A percentile compares a stretch with the other conserved stretches of the same genome.
Conservation (phyloP, 352 stramenopile species). For the Pythium periplocum region DNA sequence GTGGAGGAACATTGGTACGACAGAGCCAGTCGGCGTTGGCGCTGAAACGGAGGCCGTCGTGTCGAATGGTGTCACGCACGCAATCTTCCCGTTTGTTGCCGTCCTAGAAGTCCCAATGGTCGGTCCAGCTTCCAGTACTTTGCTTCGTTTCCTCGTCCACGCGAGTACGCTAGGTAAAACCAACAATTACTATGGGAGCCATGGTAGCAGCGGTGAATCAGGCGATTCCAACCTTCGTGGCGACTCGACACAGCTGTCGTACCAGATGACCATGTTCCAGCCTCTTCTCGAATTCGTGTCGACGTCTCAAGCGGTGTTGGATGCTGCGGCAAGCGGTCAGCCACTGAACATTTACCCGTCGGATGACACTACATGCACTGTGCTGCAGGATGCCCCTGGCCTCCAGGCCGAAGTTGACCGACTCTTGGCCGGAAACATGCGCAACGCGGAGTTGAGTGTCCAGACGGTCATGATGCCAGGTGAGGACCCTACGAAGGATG, state of each 20-base stretch:
- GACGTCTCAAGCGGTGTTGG: slow-evolving; percentile 76
- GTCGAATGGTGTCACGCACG: slow-evolving; percentile 43
- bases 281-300: slow-evolving; percentile 84
- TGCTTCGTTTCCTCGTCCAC: slow-evolving; percentile 85
- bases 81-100: slow-evolving; percentile 82
- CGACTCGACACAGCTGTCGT: slow-evolving; percentile 41
- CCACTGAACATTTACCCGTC: slow-evolving; percentile 72
- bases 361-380: slow-evolving; percentile 71
- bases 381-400: slow-evolving; percentile 63
- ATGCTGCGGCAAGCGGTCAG: slow-evolving; percentile 73
- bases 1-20: slow-evolving; percentile 84
- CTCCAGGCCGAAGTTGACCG: slow-evolving; percentile 63
- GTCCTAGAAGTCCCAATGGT: slow-evolving; percentile 81
- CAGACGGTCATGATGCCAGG: slow-evolving; percentile 87
- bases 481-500: slow-evolving; percentile 64
- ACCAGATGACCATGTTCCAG: slow-evolving; percentile 87
- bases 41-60: slow-evolving; percentile 63
- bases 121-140: slow-evolving; percentile 70
- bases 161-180: slow-evolving; percentile 70
- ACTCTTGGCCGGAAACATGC: slow-evolving; percentile 62
- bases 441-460: slow-evolving; percentile 80
- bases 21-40: slow-evolving; percentile 62
- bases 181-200: slow-evolving; percentile 45
- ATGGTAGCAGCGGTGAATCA: slow-evolving; percentile 18
- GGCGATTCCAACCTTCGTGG: slow-evolving; percentile 10